Conservation (phyloP, 768 basidiomycete genomes). For the Leccinum uliginosum region DNA sequence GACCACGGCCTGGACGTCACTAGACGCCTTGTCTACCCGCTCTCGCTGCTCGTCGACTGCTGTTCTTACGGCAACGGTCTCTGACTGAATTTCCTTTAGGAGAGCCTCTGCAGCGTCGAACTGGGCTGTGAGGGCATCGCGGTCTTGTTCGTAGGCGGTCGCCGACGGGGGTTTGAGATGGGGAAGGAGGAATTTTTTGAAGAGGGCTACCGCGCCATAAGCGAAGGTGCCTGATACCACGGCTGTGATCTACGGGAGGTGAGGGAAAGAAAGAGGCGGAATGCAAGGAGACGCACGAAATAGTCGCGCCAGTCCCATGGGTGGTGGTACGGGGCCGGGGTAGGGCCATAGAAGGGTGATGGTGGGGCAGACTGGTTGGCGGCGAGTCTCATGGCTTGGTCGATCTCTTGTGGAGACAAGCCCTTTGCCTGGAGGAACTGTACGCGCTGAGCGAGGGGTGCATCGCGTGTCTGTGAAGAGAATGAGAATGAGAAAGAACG, state of each 20-base stretch:
- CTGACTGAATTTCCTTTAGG: constrained; percentile 73
- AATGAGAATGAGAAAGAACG: neutral
- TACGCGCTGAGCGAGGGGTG: constrained; percentile 78
- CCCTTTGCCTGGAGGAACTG: constrained; percentile 97
- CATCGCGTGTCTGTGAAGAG: constrained; percentile 59
- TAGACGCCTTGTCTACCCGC: constrained; percentile 65
- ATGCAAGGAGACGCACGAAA: constrained; percentile 60
- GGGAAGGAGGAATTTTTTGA: constrained; percentile 89
- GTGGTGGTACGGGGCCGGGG: constrained; percentile 33
- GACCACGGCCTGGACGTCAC: constrained; percentile 69
- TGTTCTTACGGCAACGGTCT: constrained; percentile 65
- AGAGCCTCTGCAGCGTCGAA: constrained; percentile 86
- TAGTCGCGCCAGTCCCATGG: constrained; percentile 97
- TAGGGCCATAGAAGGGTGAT: constrained; percentile 39
- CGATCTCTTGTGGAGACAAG: constrained; percentile 77
- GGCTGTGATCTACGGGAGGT: constrained; percentile 70
- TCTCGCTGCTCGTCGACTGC: constrained; percentile 76
- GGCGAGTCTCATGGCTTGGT: constrained; percentile 72
- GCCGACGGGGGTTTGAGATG: constrained; percentile 85
- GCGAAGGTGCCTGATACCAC: constrained; percentile 83
- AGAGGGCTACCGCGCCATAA: constrained; percentile 76
- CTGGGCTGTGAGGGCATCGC: constrained; percentile 77
- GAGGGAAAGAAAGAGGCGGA: constrained; percentile 15
- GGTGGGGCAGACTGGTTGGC: constrained; percentile 27
- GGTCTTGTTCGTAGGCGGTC: constrained; percentile 87